Conservation (phyloP, 2,329 filamentous ascomycete species). For the Aspergillus versicolor region DNA sequence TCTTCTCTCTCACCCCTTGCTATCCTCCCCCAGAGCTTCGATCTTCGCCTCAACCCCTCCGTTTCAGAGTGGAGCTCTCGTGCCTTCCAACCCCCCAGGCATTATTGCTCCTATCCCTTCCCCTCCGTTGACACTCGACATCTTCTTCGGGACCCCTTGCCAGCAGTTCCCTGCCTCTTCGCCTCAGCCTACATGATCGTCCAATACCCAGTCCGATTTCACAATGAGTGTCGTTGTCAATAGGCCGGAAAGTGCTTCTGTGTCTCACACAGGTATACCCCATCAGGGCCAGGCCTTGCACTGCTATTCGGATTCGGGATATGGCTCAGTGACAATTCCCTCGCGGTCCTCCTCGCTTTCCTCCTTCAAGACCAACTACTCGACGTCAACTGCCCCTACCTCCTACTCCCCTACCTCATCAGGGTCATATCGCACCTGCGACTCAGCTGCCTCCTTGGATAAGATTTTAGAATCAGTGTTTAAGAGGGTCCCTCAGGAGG, state of each 20-base stretch:
- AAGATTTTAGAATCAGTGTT: conserved; percentile 37
- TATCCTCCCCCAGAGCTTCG: not conserved
- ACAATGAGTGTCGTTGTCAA: conserved; percentile 43
- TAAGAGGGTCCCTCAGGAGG: conserved; percentile 51
- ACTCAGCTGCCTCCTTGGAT: conserved; percentile 37
- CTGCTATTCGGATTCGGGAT: conserved; percentile 30
- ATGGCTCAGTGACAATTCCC: conserved; percentile 29
- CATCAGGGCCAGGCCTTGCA: conserved; percentile 23
- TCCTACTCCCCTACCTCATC: conserved; percentile 39
- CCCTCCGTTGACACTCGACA: conserved; percentile 6
- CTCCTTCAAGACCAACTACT: conserved; percentile 40
- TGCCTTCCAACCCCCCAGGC: conserved; percentile 7
- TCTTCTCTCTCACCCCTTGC: not conserved
- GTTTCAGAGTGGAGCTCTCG: not conserved
- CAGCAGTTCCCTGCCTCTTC: conserved; percentile 1
- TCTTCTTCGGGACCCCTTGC: conserved; percentile 14
- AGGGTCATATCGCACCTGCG: conserved; percentile 36
- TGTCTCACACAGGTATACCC: conserved; percentile 29
- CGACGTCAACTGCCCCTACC: conserved; percentile 38
- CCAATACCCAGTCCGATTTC: conserved; percentile 17
- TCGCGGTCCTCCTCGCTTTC: conserved; percentile 36
- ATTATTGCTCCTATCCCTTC: conserved; percentile 3
- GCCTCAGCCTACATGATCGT: conserved; percentile 14
- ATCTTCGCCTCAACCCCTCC: not conserved
- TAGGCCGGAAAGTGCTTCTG: conserved; percentile 36